Evolutionary conservation across 371 early-diverging fungal species (phyloP).

Genomic region (Mortierella sp.): DNA sequence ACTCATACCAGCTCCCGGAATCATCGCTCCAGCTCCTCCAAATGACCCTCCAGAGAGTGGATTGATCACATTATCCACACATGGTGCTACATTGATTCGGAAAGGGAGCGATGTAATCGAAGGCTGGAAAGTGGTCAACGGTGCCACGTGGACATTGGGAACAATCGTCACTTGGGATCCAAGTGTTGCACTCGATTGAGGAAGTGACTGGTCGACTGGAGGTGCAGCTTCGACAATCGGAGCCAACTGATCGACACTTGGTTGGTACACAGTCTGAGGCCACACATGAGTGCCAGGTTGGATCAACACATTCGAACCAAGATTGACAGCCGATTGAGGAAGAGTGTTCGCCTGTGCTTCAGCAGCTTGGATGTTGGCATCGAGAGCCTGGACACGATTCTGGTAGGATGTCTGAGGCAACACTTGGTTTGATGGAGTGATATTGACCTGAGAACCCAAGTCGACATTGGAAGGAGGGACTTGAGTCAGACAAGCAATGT

Average conservation of each 20-base stretch:
- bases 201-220: conserved; percentile 26
- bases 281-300: neutral
- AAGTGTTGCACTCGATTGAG: conserved; percentile 34
- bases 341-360: neutral
- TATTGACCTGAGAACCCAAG: neutral
- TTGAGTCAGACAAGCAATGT: neutral
- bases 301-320: neutral
- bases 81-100: conserved; percentile 28
- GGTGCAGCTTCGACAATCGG: conserved; percentile 18
- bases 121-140: conserved; percentile 35
- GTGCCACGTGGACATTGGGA: conserved; percentile 21
- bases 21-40: too few relatives aligned
- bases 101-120: conserved; percentile 31
- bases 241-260: neutral
- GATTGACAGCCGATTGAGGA: neutral
- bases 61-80: neutral
- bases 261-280: neutral
- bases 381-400: neutral
- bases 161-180: conserved; percentile 30
- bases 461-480: neutral
- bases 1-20: too few relatives aligned
- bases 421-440: neutral
- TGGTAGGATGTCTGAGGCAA: conserved; percentile 1
- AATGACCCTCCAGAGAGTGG: too few relatives aligned
- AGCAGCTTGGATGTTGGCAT: conserved; percentile 1